phyloP scores from a whole-genome alignment of 495 filamentous ascomycete species.

The Xylaria castorea region DNA sequence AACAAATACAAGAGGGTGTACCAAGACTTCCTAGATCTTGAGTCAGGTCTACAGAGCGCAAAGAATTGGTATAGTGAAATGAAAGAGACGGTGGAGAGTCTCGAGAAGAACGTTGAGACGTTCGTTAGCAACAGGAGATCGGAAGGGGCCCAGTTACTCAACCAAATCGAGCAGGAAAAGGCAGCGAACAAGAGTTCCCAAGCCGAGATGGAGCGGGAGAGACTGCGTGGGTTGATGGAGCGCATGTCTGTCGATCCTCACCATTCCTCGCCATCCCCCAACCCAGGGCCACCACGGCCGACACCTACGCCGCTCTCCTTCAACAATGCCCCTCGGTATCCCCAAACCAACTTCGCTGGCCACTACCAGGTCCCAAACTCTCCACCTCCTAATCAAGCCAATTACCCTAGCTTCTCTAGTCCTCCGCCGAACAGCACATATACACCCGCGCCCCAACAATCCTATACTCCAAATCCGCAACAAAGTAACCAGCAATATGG shows the following conservation, averaged over 20 bases:
- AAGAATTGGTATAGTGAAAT: conserved; percentile 95
- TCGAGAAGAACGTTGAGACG: conserved; percentile 95
- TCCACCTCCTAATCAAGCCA: conserved; percentile 56
- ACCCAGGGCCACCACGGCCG: conserved; percentile 55
- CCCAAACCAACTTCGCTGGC: conserved; percentile 52
- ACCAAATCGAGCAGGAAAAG: conserved; percentile 83
- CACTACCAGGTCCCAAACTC: conserved; percentile 61
- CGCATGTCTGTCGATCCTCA: conserved; percentile 80
- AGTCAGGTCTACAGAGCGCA: conserved; percentile 81
- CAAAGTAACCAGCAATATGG: conserved; percentile 46
- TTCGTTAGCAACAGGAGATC: conserved; percentile 94
- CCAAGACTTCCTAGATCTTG: conserved; percentile 90
- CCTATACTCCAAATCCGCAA: conserved; percentile 36
- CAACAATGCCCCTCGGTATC: conserved; percentile 50
- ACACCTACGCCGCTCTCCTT: conserved; percentile 54
- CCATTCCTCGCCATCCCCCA: conserved; percentile 50
- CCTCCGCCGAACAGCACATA: conserved; percentile 39
- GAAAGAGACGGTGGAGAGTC: conserved; percentile 89
- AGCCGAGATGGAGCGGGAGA: conserved; percentile 84
- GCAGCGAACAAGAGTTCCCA: conserved; percentile 71
- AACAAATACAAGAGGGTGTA: conserved; percentile 89
- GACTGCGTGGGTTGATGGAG: conserved; percentile 90
- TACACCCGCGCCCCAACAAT: conserved; percentile 33
- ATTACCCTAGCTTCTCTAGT: conserved; percentile 41
- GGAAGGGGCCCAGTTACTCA: conserved; percentile 88